Evolutionary conservation across 1,284 basidiomycete genomes (phyloP), one percentile per base, ranked within the genome.

Genomic region (Apiotrichum porosum): DNA sequence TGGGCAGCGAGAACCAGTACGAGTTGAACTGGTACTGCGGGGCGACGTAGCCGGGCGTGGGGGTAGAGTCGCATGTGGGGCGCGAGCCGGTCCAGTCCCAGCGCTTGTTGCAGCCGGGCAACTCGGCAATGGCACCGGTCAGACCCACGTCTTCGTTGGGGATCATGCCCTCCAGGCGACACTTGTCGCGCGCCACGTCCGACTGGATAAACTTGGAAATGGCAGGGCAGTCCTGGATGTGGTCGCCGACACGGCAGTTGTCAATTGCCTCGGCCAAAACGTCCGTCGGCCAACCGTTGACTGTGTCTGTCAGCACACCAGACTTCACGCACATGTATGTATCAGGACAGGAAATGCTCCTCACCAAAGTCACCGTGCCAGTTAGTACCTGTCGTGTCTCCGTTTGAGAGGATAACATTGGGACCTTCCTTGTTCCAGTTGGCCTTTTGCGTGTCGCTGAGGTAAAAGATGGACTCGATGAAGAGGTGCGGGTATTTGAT

Each of bases 311-410:
- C n/a, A n/a, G n/a, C n/a, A n/a, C n/a, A n/a, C n/a, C n/a, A n/a
- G n/a, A n/a, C n/a, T n/a, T n/a, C n/a, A n/a, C n/a, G n/a, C n/a
- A n/a, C n/a, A n/a, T n/a, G n/a, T n/a, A n/a, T n/a, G n/a, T n/a
- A n/a, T n/a, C n/a, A n/a, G n/a, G n/a, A n/a, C n/a, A n/a, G n/a
- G n/a, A n/a, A n/a, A n/a, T n/a, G n/a, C n/a, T n/a, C n/a, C n/a
- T n/a, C n/a, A n/a, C n/a, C n/a, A 36, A 50, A 54, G 52, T 47
- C 48, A 14, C 31, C 52, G 38, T 54, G 52, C 28, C 23, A 44
- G 6, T 48, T 47, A 3, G 42, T 9, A 19, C 52, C 52, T 3
- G 44, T 47, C 9, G 23, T 24, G 42, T 54, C 52, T 33, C 52
- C 52, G 37, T 54, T 54, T 30, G 48, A 41, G 18, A 50, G 30